Conservation (phyloP, 306 rosid genomes). For the barrel medic (Medicago truncatula) region MtrunA17r5.0-ANR NC_053048.1:53796501-53797000, state of each 20-base stretch:
- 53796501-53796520: neutral
- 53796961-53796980: slow-evolving; percentile 48
- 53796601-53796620: slow-evolving; percentile 36
- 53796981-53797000: no score
- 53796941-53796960: slow-evolving; percentile 12
- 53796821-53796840: slow-evolving; percentile 98
- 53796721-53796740: slow-evolving; percentile 72
- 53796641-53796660: slow-evolving; percentile 99
- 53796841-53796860: slow-evolving; percentile 96
- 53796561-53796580: slow-evolving; percentile 19
- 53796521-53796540: neutral
- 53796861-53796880: slow-evolving; percentile 89
- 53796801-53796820: slow-evolving; percentile 98
- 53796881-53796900: slow-evolving; percentile 89
- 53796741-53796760: slow-evolving; percentile 29
- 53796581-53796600: slow-evolving; percentile 35
- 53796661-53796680: slow-evolving; percentile 99
- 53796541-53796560: slow-evolving; percentile 13
- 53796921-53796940: slow-evolving; percentile 20
- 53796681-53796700: slow-evolving; percentile 99
- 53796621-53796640: slow-evolving; percentile 46
- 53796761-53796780: slow-evolving; percentile 33
- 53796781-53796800: slow-evolving; percentile 63
- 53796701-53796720: slow-evolving; percentile 98
- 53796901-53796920: slow-evolving; percentile 60